These are phyloP conservation scores for Xanthoceras sorbifolium DNA, from an alignment of 345 rosid genomes.

Conservation along the genomic window DNA sequence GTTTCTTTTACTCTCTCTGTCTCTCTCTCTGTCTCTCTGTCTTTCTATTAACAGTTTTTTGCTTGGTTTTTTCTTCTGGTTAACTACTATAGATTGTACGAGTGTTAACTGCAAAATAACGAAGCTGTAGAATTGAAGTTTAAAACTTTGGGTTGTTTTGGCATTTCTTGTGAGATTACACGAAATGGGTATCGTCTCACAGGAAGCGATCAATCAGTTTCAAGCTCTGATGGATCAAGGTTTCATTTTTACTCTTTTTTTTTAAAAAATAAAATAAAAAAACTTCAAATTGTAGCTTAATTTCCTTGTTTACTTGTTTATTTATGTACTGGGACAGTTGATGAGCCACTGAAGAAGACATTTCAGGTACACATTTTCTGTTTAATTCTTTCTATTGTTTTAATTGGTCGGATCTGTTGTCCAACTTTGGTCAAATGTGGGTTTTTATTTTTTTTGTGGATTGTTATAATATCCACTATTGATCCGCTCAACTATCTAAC, in stretches of 20 bases:
- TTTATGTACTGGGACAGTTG: slow-evolving; percentile 45
- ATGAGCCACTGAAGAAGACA: slow-evolving; percentile 56
- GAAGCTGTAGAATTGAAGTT: background rate
- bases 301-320: background rate
- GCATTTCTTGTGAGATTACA: slow-evolving; percentile 7
- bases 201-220: slow-evolving; percentile 56
- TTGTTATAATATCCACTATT: background rate
- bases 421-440: slow-evolving; percentile 5
- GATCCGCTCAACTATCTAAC: background rate
- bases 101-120: background rate
- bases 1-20: background rate
- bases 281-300: background rate
- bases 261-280: background rate
- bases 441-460: background rate
- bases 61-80: rapidly evolving
- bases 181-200: slow-evolving; percentile 46
- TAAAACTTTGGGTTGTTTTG: background rate
- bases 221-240: slow-evolving; percentile 57
- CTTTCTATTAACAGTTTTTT: background rate
- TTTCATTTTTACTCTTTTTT: background rate
- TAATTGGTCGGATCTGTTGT: slow-evolving; percentile 24
- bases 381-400: background rate
- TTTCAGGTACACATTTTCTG: slow-evolving; percentile 49
- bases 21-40: too few species aligned
- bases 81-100: background rate